Evolutionary conservation across 2,329 filamentous ascomycete species (phyloP).

Genomic region (Diaporthe sp.): DNA sequence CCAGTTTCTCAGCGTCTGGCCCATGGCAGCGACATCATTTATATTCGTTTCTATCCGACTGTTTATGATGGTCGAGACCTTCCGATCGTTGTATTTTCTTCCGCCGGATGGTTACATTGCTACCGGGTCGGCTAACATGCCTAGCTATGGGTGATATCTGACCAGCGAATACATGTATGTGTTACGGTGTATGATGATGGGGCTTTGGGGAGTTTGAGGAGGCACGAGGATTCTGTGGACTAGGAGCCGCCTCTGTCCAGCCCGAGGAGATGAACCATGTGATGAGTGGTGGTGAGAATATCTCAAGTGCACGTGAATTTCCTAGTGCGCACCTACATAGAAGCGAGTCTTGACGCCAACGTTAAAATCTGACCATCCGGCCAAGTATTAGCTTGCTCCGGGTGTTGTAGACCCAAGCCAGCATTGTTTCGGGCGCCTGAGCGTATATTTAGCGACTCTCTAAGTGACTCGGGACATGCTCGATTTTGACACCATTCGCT

Average conservation of each 20-base stretch:
- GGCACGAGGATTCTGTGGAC: neutral
- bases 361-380: neutral
- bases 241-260: neutral
- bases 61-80: neutral
- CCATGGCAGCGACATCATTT: neutral
- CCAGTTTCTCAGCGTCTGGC: neutral
- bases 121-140: neutral
- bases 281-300: neutral
- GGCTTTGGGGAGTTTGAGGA: neutral
- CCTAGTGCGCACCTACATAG: neutral
- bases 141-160: neutral
- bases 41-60: neutral
- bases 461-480: neutral
- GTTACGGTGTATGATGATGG: neutral
- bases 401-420: neutral
- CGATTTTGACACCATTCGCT: neutral
- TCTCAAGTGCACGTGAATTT: neutral
- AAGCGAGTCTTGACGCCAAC: neutral
- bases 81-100: neutral
- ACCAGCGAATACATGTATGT: neutral
- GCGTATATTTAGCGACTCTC: neutral
- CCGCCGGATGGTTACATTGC: neutral
- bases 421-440: neutral
- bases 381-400: neutral
- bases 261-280: neutral